Evolutionary conservation across 2,329 filamentous ascomycete species (phyloP), one percentile per base, ranked within the genome.

Genomic region (Calycina marina): DNA sequence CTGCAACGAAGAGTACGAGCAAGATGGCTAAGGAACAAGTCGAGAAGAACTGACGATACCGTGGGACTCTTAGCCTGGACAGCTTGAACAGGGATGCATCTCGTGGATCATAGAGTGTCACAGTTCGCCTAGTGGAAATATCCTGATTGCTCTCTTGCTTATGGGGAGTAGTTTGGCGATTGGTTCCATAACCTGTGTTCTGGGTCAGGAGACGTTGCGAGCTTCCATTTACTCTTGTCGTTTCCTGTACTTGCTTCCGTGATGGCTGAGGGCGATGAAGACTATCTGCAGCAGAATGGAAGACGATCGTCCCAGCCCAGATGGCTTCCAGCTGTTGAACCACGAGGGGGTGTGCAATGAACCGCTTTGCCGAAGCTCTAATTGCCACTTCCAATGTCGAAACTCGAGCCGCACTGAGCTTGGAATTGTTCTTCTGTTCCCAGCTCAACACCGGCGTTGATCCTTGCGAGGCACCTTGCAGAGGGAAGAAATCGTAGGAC

Each of bases 301-400:
- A 94, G 43, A 90, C 85, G 42, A 96, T 90, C 12, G 81, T 88
- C 16, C 88, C 88, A 13, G 84, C 88, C 88, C 88, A 96, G 40
- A 96, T 93, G 27, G 85, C 86, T 55, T 94, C 85, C n/a, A 96
- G 65, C 51, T 94, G 86, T 54, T 92, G 84, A 6, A 94, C 79
- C 1, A 94, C 85, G 3, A 94, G 63, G 1, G 88, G 86, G 50
- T 94, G 86, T 6, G 88, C 80, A 4, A 96, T 64, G 45, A 94
- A 93, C 45, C 84, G 78, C 58, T 96, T 94, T 14, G 88, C 82
- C 40, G 86, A 86, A 13, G 86, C 84, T 44, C 84, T 75, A 48
- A 96, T 94, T 39, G 88, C 86, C 36, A 96, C 77, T 58, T 94
- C 88, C 18, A 94, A 69, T 5, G 86, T 86, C 6, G 86, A 94